Percentiles rank a stretch among this genome's conserved stretches.
Evolutionary conservation across 2,329 filamentous ascomycete species (phyloP).

Genomic region (Aspergillus neoniger): DNA sequence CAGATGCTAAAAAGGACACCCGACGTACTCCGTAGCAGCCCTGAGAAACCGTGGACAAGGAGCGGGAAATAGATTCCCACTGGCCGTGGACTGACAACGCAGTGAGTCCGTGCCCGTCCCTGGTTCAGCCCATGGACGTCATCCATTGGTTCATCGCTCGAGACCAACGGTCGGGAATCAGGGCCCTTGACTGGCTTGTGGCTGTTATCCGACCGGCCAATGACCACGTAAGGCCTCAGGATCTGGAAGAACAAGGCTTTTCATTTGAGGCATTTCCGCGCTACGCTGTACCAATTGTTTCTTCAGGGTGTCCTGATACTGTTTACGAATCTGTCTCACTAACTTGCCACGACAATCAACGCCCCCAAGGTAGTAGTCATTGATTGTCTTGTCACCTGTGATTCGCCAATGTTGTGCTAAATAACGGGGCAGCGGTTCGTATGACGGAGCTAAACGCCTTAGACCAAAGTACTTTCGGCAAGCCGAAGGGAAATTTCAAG

Average conservation of each 20-base stretch:
- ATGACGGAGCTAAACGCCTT: not conserved
- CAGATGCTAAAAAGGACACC: not conserved
- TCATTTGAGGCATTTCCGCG: not conserved
- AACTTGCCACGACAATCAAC: not conserved
- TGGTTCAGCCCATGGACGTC: not conserved
- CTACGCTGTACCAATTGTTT: not conserved
- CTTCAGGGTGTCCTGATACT: not conserved
- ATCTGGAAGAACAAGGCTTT: not conserved
- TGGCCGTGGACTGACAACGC: not conserved
- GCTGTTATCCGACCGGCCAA: not conserved
- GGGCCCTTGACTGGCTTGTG: conserved; percentile 2
- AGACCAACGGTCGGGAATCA: conserved; percentile 3
- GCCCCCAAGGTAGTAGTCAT: not conserved
- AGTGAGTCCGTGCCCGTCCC: not conserved
- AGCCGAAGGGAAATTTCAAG: conserved; percentile 16
- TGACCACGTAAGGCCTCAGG: not conserved
- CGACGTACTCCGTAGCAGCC: not conserved
- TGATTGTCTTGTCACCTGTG: conserved; percentile 2
- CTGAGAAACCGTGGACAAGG: not conserved
- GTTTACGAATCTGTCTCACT: not conserved
- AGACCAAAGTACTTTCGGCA: conserved; percentile 15
- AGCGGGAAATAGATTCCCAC: not conserved
- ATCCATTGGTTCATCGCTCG: not conserved
- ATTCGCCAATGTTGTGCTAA: conserved; percentile 17
- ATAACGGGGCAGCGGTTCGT: conserved; percentile 19